Base-by-base conservation (phyloP, 306 rosid species). In the Quercus rubra region DNA sequence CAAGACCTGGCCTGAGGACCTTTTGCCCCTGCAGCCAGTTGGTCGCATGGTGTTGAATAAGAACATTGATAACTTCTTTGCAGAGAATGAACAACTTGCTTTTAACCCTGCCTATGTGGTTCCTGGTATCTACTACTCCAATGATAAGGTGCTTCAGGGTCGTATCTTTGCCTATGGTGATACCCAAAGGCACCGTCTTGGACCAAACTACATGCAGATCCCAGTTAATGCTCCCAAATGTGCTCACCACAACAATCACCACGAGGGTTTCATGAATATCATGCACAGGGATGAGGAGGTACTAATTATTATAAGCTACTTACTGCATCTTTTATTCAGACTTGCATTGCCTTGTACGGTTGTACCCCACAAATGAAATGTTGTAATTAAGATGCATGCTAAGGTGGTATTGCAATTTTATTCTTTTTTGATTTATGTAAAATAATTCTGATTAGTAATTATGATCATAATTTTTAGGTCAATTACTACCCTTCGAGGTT, bases 1-100 rank as follows among this genome's bases (percentile, higher is more conserved):
- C 17, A 94, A 94, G 93, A 92, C 90, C 67, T 94, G 98, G 98
- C 97, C 94, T 1, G 98, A 94, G 91, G 97, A 92, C 79, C 85
- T 94, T 78, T 49, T 91, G 76, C 98, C 98, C 74, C 83, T 94
- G 80, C 97, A 88, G 88, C 98, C 98, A 4, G 97, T 94, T 69
- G 98, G 97, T 13, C 94, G 97, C 75, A 20, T 94, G 94, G 98
- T 94, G 38, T 81, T 94, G 84, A 94, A 94, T 74, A 94, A 85
- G 87, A 94, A 92, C 86, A 90, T 92, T 3, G 97, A 94, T 71
- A 94, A 94, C 83, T 94, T 94, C 89, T 94, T 92, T 85, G 92
- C 98, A 61, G 98, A 94, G 90, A 94, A 92, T 80, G 98, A 94
- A 57, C 98, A 94, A 74, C 91, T 94, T 77, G 97, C 98, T 21